These are phyloP conservation scores for Anthoceros angustus DNA, from an alignment of 225 moss, liverwort and hornwort genomes.

Conservation along the genomic window DNA sequence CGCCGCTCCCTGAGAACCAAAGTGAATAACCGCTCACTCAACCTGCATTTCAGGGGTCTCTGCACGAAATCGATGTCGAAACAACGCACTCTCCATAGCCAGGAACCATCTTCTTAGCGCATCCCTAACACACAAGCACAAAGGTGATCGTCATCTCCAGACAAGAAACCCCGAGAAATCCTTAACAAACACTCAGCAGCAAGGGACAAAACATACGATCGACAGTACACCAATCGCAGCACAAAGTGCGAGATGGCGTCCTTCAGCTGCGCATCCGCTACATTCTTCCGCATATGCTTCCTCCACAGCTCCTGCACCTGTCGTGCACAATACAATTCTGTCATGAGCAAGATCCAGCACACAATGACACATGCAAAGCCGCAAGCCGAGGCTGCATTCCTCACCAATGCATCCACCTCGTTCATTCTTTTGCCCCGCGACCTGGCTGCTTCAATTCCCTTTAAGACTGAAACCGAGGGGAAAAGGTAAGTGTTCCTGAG, in stretches of 20 bases:
- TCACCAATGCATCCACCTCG: conserved; percentile 47
- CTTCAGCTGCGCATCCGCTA: conserved; percentile 40
- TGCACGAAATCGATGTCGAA: conserved; percentile 59
- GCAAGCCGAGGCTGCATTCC: conserved; percentile 1
- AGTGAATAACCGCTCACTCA: not conserved
- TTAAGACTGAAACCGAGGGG: conserved; percentile 31
- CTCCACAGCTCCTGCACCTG: conserved; percentile 62
- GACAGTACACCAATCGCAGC: conserved; percentile 78
- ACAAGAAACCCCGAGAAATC: not conserved
- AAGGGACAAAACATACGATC: conserved; percentile 21
- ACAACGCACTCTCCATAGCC: conserved; percentile 66
- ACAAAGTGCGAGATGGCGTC: conserved; percentile 81
- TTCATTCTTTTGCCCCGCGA: conserved; percentile 52
- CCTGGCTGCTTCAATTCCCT: conserved; percentile 61
- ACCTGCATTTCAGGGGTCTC: conserved; percentile 57
- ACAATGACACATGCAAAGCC: not conserved
- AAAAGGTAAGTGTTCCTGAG: not conserved
- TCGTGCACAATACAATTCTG: not conserved
- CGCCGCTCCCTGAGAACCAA: not conserved
- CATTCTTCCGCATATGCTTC: conserved; percentile 63
- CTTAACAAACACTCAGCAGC: not conserved
- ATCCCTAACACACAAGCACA: conserved; percentile 18
- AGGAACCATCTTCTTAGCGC: conserved; percentile 85
- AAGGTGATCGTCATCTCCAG: not conserved
- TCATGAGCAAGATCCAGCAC: not conserved